Conservation (phyloP, 164 flowering plant genomes). For the Buxus sempervirens region DNA sequence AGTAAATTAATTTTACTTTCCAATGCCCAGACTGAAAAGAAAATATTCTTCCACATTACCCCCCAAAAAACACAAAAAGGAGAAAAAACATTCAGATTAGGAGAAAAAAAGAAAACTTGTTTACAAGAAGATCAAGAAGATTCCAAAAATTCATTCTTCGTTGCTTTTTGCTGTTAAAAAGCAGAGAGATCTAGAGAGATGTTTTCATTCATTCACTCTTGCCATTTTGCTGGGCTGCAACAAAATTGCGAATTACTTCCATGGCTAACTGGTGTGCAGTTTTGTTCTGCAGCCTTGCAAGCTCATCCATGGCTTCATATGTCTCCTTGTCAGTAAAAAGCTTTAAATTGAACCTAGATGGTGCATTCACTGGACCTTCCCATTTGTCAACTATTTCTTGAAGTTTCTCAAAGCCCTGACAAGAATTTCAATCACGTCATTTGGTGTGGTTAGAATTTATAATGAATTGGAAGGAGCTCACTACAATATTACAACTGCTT, state of each 20-base stretch:
- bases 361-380: constrained; percentile 39
- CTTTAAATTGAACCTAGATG: constrained; percentile 41
- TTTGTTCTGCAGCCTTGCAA: constrained; percentile 52
- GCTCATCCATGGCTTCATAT: constrained; percentile 45
- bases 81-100: too few relatives aligned
- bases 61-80: too few relatives aligned
- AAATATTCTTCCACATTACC: too few relatives aligned
- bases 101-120: too few relatives aligned
- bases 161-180: neutral
- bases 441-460: neutral
- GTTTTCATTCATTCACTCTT: constrained; percentile 26
- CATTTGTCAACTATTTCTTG: constrained; percentile 54
- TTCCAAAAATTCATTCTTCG: too few relatives aligned
- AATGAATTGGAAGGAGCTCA: neutral
- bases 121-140: too few relatives aligned
- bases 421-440: neutral
- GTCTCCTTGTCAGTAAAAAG: constrained; percentile 60
- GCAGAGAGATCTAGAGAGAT: neutral
- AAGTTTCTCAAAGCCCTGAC: constrained; percentile 65
- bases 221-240: constrained; percentile 58
- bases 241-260: constrained; percentile 60
- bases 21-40: too few relatives aligned
- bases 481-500: neutral
- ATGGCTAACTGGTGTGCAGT: constrained; percentile 60
- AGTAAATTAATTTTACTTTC: too few relatives aligned